A percentile compares a stretch with the other conserved stretches of the same genome.
phyloP scores from a whole-genome alignment of 345 rosid species.

The Bretschneidera sinensis region DNA sequence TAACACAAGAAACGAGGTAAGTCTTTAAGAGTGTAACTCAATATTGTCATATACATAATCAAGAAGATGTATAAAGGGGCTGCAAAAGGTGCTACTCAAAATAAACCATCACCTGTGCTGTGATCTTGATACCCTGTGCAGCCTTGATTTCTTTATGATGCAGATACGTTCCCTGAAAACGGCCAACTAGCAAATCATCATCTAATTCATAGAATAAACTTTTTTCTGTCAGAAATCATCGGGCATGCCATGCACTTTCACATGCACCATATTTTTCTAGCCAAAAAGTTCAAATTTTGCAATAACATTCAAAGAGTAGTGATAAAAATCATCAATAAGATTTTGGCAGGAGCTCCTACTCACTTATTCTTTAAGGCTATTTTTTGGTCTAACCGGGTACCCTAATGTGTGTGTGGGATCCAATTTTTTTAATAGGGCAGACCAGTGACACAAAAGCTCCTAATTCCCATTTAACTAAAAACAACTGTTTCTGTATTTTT shows the following conservation, averaged over 20 bases:
- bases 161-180: slow-evolving; percentile 73
- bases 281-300: too few species aligned
- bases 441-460: too few species aligned
- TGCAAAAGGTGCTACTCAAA: neutral
- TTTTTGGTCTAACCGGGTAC: too few species aligned
- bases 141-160: slow-evolving; percentile 93
- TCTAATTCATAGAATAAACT: neutral
- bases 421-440: too few species aligned
- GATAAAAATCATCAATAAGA: too few species aligned
- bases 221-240: neutral
- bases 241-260: too few species aligned
- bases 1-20: slow-evolving; percentile 7
- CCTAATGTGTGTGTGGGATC: too few species aligned
- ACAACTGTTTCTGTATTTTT: too few species aligned
- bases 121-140: slow-evolving; percentile 90
- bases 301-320: neutral
- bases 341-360: too few species aligned
- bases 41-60: neutral
- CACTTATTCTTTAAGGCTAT: too few species aligned
- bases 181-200: slow-evolving; percentile 19
- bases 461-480: too few species aligned
- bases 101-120: slow-evolving; percentile 62
- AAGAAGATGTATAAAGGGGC: neutral
- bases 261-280: too few species aligned
- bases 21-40: neutral